Conservation (phyloP, 805 yeast genomes). For the Wickerhamomyces hampshirensis region DNA sequence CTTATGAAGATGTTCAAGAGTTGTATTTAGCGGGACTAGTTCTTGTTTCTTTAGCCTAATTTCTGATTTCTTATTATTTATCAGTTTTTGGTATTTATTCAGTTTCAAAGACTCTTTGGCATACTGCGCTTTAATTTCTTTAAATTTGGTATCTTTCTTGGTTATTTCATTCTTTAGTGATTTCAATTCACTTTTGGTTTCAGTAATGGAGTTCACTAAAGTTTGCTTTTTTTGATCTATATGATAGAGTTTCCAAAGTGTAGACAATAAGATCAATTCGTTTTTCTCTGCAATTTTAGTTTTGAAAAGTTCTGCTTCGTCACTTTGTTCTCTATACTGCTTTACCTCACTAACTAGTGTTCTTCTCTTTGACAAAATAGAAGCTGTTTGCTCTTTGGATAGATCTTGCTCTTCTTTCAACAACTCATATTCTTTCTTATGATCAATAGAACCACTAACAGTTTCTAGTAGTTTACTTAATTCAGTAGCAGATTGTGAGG, state of each 20-base stretch:
- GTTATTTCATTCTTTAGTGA: constrained; percentile 31
- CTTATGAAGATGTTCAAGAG: constrained; percentile 41
- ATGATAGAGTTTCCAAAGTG: constrained; percentile 64
- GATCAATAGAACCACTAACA: constrained; percentile 76
- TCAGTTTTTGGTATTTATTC: constrained; percentile 35
- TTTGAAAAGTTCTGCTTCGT: constrained; percentile 66
- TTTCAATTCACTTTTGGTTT: constrained; percentile 24
- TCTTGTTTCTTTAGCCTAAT: constrained; percentile 41
- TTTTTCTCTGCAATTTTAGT: constrained; percentile 45
- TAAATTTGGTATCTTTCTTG: constrained; percentile 33
- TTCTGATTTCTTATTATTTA: constrained; percentile 32
- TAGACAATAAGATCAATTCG: constrained; percentile 41
- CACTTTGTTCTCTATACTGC: constrained; percentile 71
- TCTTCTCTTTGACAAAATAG: constrained; percentile 64
- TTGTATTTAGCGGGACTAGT: constrained; percentile 59
- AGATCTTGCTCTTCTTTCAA: constrained; percentile 59
- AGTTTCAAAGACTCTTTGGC: constrained; percentile 41
- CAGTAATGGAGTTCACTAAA: constrained; percentile 22
- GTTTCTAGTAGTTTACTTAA: constrained; percentile 72
- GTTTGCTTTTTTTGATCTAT: constrained; percentile 36
- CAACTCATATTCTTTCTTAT: constrained; percentile 58
- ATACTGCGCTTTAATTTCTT: constrained; percentile 35
- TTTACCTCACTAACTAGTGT: constrained; percentile 67
- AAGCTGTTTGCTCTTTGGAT: constrained; percentile 59
- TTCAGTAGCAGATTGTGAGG: constrained; percentile 77